Conservation (phyloP, 1,284 basidiomycete genomes). For the Ceratobasidium papillatum region DNA sequence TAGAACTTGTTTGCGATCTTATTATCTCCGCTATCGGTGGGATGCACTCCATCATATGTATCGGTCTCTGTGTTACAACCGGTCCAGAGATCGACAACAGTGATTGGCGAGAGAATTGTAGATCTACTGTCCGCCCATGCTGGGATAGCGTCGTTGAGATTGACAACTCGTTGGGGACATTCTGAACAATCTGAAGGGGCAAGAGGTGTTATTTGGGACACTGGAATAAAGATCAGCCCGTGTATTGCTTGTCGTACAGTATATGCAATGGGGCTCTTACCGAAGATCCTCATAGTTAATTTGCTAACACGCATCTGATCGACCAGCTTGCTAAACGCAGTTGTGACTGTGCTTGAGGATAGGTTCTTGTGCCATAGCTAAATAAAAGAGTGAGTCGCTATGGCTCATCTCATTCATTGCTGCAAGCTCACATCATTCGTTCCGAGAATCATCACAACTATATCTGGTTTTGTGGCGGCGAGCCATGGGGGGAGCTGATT, state of each 20-base stretch:
- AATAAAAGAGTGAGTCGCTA: background rate
- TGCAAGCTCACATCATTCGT: conserved; percentile 27
- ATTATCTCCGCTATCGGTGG: conserved; percentile 21
- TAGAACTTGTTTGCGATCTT: conserved; percentile 24
- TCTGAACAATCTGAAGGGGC: conserved; percentile 30
- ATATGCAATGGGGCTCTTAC: background rate
- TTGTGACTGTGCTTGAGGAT: background rate
- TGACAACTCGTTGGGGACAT: conserved; percentile 17
- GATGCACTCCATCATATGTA: conserved; percentile 33
- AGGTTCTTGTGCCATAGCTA: conserved; percentile 40
- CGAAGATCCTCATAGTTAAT: conserved; percentile 31
- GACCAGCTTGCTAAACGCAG: conserved; percentile 24
- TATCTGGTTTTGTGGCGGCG: conserved; percentile 19
- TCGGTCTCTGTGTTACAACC: conserved; percentile 25
- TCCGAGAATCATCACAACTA: conserved; percentile 33
- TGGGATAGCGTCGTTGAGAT: conserved; percentile 15
- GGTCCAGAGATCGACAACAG: conserved; percentile 23
- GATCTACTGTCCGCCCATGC: conserved; percentile 20
- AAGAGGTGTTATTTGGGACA: conserved; percentile 31
- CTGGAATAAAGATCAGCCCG: background rate
- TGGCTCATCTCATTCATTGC: background rate
- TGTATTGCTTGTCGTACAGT: no score
- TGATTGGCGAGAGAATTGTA: conserved; percentile 17
- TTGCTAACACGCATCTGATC: conserved; percentile 41
- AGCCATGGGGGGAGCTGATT: conserved; percentile 29